These are phyloP conservation scores for Rhizophagus clarus DNA, from an alignment of 192 early-diverging fungal genomes.

Conservation along the genomic window DNA sequence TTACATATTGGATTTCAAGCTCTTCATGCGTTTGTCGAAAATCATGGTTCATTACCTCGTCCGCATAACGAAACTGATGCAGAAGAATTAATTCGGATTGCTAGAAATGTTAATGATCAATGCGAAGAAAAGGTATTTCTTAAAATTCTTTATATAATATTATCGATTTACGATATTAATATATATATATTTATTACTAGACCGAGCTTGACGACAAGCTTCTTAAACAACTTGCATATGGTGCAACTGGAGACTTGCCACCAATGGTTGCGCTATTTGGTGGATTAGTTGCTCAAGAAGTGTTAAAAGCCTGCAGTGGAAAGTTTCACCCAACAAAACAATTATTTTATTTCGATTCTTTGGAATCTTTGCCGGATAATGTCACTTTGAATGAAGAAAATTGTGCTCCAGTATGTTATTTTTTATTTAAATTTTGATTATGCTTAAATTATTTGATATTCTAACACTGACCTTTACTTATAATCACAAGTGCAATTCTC, in stretches of 20 bases:
- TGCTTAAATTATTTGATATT: neutral
- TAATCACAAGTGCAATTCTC: constrained; percentile 63
- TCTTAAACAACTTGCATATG: constrained; percentile 83
- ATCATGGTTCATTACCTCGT: constrained; percentile 73
- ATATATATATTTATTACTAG: constrained; percentile 20
- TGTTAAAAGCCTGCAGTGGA: constrained; percentile 96
- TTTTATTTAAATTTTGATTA: neutral
- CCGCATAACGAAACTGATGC: constrained; percentile 90
- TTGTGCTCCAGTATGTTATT: constrained; percentile 62
- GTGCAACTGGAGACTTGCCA: constrained; percentile 87
- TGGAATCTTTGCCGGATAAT: constrained; percentile 89
- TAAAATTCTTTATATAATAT: neutral
- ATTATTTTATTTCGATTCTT: constrained; percentile 95
- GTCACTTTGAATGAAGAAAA: constrained; percentile 66
- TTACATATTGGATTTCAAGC: constrained; percentile 95
- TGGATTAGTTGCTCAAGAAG: constrained; percentile 96
- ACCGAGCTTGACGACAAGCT: constrained; percentile 85
- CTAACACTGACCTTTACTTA: neutral
- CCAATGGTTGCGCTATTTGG: constrained; percentile 98
- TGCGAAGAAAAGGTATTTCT: constrained; percentile 59
- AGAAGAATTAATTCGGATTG: constrained; percentile 67
- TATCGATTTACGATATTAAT: neutral
- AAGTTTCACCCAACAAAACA: constrained; percentile 94
- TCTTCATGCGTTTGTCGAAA: constrained; percentile 76
- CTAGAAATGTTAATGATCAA: constrained; percentile 73